Base-by-base conservation (phyloP, 176 grass and related monocot genomes). In the Carex scoparia region DNA sequence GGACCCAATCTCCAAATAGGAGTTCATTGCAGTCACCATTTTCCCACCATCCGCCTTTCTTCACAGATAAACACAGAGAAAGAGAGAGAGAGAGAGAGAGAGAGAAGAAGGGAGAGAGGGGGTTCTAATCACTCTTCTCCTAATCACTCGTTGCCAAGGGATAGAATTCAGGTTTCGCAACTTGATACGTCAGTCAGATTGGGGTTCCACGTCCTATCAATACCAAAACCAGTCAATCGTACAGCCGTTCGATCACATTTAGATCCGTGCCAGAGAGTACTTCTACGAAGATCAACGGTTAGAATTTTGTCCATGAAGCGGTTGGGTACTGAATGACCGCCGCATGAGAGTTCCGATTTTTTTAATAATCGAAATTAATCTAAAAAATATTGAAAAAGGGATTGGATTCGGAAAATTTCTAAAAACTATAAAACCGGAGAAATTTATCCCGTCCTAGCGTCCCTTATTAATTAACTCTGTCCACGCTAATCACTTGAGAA, bases 21-120 rank as follows among this genome's bases (percentile, higher is more conserved):
- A 81, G 60, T 70, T 86, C 60, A 86, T 81, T 56, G 83, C 58
- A 84, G 89, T 69, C 51, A 90, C 87, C 91, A 93, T 89, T 69
- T 79, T 89, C 31, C 75, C 35, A 80, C 4, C 85, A 80, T 51
- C 76, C 64, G 81, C 85, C 8, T n/a, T 65, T 65, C 80, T 65
- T 5, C 56, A 40, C 60, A 65, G 77, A 44, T 35, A 8, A 84
- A 89, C 57, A 46, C 28, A 46, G 23, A 64, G 46, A 30, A 19
- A 48, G 33, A 18, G 18, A 18, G 23, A 80, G 51, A 51, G 42
- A 40, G 3, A 4, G 38, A 40, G 38, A 59, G 46, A n/a, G 79
- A 2, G 61, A 60, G 46, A 51, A 42, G 66, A 9, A 60, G 38
- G 32, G 59, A n/a, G 37, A 18, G 23, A 16, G 5, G 6, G 0